Evolutionary conservation across 768 basidiomycete genomes (phyloP).

Genomic region (Amanita rimosa): DNA sequence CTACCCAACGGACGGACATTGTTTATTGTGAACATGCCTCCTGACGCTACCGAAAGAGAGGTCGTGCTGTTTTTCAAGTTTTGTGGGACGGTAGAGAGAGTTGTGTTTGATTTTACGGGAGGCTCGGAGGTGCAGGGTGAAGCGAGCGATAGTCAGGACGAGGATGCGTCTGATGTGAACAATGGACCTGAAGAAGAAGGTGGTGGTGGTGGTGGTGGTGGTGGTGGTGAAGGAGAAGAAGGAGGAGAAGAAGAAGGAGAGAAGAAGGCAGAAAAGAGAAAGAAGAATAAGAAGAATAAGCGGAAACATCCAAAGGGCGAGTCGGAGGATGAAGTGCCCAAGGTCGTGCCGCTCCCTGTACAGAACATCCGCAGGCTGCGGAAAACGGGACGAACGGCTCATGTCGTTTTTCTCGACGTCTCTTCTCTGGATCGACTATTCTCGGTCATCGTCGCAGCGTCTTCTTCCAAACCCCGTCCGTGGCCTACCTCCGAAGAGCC

Average conservation of each 20-base stretch:
- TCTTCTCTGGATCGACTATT: slow-evolving; percentile 48
- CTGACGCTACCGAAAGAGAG: slow-evolving; percentile 79
- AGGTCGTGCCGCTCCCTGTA: slow-evolving; percentile 50
- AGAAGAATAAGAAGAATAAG: slow-evolving; percentile 20
- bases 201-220: too few relatives aligned
- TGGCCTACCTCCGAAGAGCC: slow-evolving; percentile 51
- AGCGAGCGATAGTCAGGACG: slow-evolving; percentile 30
- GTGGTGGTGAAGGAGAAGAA: slow-evolving; percentile 14
- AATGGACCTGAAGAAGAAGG: slow-evolving; percentile 9
- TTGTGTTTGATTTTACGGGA: slow-evolving; percentile 48
- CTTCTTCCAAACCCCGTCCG: slow-evolving; percentile 53
- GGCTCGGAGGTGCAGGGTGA: slow-evolving; percentile 22
- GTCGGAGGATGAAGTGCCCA: slow-evolving; percentile 27
- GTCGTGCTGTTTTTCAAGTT: slow-evolving; percentile 66
- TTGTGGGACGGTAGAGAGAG: slow-evolving; percentile 67
- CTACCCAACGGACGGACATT: slow-evolving; percentile 57
- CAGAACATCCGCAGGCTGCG: slow-evolving; percentile 42
- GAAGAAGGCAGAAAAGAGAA: slow-evolving; percentile 26
- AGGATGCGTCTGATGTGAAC: slow-evolving; percentile 16
- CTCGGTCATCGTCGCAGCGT: slow-evolving; percentile 13
- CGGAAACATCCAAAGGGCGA: slow-evolving; percentile 18
- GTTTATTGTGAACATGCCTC: slow-evolving; percentile 83
- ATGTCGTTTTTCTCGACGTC: slow-evolving; percentile 59
- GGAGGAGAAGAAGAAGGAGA: slow-evolving; percentile 12
- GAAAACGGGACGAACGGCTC: slow-evolving; percentile 56